These are phyloP conservation scores for Fraxinus excelsior DNA, from an alignment of 257 asterid species.

Conservation along the genomic window DNA sequence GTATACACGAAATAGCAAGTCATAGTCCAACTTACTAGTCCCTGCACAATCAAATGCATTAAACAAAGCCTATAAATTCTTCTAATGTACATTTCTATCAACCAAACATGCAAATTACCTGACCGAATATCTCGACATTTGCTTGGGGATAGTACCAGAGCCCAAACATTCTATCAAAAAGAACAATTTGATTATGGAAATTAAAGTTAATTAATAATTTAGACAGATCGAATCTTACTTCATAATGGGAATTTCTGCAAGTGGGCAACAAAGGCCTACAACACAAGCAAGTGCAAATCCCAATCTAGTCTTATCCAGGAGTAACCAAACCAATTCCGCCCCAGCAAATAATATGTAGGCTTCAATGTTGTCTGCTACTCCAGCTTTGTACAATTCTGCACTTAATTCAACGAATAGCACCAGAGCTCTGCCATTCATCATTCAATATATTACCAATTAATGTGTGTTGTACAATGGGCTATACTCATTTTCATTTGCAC, in stretches of 20 bases:
- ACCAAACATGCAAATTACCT: constrained; percentile 36
- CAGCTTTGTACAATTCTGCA: constrained; percentile 74
- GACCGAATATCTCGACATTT: constrained; percentile 62
- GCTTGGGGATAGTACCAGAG: constrained; percentile 84
- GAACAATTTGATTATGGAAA: too few relatives aligned
- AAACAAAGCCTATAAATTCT: constrained; percentile 3
- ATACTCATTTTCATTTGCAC: too few relatives aligned
- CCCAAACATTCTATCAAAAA: constrained; percentile 46
- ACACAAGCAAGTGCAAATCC: constrained; percentile 71
- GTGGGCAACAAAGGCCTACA: constrained; percentile 65
- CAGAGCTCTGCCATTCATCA: constrained; percentile 44
- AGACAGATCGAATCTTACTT: constrained; percentile 38
- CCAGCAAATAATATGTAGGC: constrained; percentile 61
- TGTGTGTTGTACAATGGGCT: too few relatives aligned
- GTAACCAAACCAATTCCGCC: constrained; percentile 62
- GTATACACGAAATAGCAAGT: constrained; percentile 75
- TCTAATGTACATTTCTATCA: neutral
- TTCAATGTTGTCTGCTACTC: constrained; percentile 63
- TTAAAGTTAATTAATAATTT: too few relatives aligned
- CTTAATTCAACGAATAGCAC: constrained; percentile 63
- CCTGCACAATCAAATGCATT: constrained; percentile 40
- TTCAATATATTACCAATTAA: too few relatives aligned
- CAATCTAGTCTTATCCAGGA: constrained; percentile 51
- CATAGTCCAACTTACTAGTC: constrained; percentile 66
- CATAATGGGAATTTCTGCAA: constrained; percentile 70